Evolutionary conservation across 345 rosid genomes (phyloP), one percentile per base, ranked within the genome.

Genomic region (Dimocarpus longan): DNA sequence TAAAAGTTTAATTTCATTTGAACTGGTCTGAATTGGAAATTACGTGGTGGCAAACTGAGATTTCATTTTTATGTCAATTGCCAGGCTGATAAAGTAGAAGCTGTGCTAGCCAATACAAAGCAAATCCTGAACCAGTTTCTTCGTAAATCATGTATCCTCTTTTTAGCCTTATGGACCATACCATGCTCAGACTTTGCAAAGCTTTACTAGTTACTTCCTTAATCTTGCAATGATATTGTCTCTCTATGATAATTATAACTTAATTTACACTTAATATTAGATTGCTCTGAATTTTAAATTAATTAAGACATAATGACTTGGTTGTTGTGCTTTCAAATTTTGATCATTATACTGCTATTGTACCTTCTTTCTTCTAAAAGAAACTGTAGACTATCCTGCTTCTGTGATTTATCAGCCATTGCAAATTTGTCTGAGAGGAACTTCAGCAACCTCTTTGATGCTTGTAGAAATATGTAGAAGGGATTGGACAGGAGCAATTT

Each of bases 61-160:
- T 76, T 74, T 74, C 57, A 65, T 78, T 70, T 64, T 10, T 1
- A 26, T 73, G 74, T 78, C 56, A 39, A 74, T 68, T 67, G 66
- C 24, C 90, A 95, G 98, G 96, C 88, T 70, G 97, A 95, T 75
- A 94, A 92, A 87, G 93, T 91, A 62, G 97, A 95, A 88, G 99
- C 98, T 83, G 93, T 92, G 70, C 77, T 93, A 65, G 94, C 99
- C 79, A 95, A 95, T 87, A 89, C 98, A 75, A 95, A 95, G 85
- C 98, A 95, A 90, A 91, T 95, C 80, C 94, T 95, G 52, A 91
- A 87, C 80, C 99, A 93, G 84, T 92, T 93, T 87, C 90, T 95
- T 72, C 90, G 82, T 57, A 95, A 93, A 85, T 93, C 99, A 85
- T 46, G 98, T 95, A 95, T 91, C 95, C 92, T 89, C 67, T 74